Evolutionary conservation across 495 filamentous ascomycete species (phyloP).

Genomic region (Rhizodiscina lignyota): DNA sequence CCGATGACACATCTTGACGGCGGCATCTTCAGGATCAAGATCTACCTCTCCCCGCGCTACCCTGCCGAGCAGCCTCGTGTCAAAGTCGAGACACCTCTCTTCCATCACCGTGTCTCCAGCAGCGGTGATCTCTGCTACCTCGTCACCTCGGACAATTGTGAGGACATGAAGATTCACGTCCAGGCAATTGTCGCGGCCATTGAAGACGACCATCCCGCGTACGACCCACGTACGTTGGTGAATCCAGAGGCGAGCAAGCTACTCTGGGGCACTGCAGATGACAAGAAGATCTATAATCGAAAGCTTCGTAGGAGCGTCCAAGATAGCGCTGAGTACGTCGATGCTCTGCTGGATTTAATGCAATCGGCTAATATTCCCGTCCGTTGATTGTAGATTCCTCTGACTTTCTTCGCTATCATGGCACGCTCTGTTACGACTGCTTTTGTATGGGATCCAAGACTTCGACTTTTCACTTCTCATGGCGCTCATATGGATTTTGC

Average conservation of each 20-base stretch:
- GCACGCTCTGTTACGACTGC: too few relatives aligned
- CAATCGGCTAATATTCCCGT: too few relatives aligned
- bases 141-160: slow-evolving; percentile 37
- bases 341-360: too few relatives aligned
- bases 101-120: slow-evolving; percentile 72
- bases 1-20: slow-evolving; percentile 91
- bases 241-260: slow-evolving; percentile 74
- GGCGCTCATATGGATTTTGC: too few relatives aligned
- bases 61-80: slow-evolving; percentile 84
- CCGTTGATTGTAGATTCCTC: background rate
- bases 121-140: slow-evolving; percentile 76
- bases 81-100: slow-evolving; percentile 63
- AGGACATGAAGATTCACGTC: slow-evolving; percentile 73
- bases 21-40: slow-evolving; percentile 66
- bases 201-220: slow-evolving; percentile 74
- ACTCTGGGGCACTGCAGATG: slow-evolving; percentile 68
- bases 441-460: too few relatives aligned
- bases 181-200: slow-evolving; percentile 69
- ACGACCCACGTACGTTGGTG: slow-evolving; percentile 79
- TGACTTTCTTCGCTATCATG: too few relatives aligned
- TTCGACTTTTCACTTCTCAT: too few relatives aligned
- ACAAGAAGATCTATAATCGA: slow-evolving; percentile 70
- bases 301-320: slow-evolving; percentile 49
- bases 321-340: slow-evolving; percentile 34
- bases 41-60: slow-evolving; percentile 74